A percentile compares a stretch with the other conserved stretches of the same genome.
Evolutionary conservation across 2,329 filamentous ascomycete genomes (phyloP).

Genomic region (Myotisia sp.): DNA sequence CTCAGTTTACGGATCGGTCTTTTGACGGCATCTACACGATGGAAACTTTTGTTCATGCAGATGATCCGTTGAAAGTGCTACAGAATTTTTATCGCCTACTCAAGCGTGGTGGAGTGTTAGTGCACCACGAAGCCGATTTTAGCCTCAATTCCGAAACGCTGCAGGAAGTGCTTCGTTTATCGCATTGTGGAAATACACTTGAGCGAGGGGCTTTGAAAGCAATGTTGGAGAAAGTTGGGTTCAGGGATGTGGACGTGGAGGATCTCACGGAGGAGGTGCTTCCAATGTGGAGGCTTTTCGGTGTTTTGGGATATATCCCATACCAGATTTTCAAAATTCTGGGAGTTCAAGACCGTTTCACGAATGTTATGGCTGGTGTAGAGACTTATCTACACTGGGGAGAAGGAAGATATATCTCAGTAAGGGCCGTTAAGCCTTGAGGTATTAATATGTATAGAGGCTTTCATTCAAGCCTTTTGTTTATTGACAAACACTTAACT

Average conservation of each 20-base stretch:
- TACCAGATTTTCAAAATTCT: constrained; percentile 4
- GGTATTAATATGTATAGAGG: no score
- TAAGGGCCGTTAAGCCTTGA: constrained; percentile 6
- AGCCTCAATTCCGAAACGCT: constrained; percentile 5
- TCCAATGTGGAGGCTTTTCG: constrained; percentile 4
- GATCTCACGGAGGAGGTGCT: constrained; percentile 3
- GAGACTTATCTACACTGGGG: constrained; percentile 5
- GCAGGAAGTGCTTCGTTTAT: constrained; percentile 4
- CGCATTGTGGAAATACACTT: constrained; percentile 5
- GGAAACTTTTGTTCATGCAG: constrained; percentile 43
- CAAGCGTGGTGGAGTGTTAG: constrained; percentile 31
- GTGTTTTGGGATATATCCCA: constrained; percentile 3
- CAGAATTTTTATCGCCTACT: constrained; percentile 36
- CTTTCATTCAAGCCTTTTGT: no score
- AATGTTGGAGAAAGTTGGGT: constrained; percentile 5
- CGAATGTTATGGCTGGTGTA: constrained; percentile 4
- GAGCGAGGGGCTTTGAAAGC: constrained; percentile 3
- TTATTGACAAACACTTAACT: no score
- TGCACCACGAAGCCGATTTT: constrained; percentile 5
- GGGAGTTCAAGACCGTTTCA: constrained; percentile 4
- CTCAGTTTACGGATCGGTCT: constrained; percentile 23
- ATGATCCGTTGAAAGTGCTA: constrained; percentile 32
- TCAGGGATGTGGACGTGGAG: constrained; percentile 3
- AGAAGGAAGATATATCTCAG: constrained; percentile 5
- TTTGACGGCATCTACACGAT: constrained; percentile 43